Evolutionary conservation across 495 filamentous ascomycete species (phyloP), one percentile per base, ranked within the genome.

Genomic region (Paragyromitra xinjiangensis): DNA sequence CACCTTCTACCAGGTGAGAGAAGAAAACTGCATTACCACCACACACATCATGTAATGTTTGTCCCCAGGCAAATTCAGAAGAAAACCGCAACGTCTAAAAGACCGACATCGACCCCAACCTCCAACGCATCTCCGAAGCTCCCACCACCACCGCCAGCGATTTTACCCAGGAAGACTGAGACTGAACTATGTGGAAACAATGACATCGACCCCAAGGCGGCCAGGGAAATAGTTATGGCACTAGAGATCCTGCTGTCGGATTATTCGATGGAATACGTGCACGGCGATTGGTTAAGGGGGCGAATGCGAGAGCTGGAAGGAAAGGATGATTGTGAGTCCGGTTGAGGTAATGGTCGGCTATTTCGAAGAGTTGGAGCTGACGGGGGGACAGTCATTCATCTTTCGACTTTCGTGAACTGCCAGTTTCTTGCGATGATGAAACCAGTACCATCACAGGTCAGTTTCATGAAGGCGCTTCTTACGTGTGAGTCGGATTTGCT

Each of bases 241-340:
- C 65, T 85, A 2, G 84, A 85, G 39, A 71, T 85, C 16, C 37
- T 85, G 14, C 74, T 85, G 50, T 82, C 83, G 9, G 79, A 83
- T 62, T 84, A 83, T 45, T 81, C 78, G 24, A 70, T 78, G 22
- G 71, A 82, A 26, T 64, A 82, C n/a, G 65, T 68, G 2, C 69
- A 78, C 40, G 53, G 75, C 12, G 58, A 77, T 48, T 85, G 84
- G 84, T 69, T 85, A 39, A 73, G 72, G 8, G 62, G 55, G 11
- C 76, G 72, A n/a, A 78, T 78, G 69, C 75, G 84, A 64, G 62
- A 58, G 42, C 42, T 84, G 40, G 79, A 84, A 62, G 84, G 82
- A 22, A 69, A 82, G 29, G 61, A 80, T 56, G 78, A 82, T 61
- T 85, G 84, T 85, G 51, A 55, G 81, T 69, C 22, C n/a, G 26